A percentile compares a stretch with the other conserved stretches of the same genome.
Conservation (phyloP, 2,329 filamentous ascomycete species). For the Cordyceps pruinosa region DNA sequence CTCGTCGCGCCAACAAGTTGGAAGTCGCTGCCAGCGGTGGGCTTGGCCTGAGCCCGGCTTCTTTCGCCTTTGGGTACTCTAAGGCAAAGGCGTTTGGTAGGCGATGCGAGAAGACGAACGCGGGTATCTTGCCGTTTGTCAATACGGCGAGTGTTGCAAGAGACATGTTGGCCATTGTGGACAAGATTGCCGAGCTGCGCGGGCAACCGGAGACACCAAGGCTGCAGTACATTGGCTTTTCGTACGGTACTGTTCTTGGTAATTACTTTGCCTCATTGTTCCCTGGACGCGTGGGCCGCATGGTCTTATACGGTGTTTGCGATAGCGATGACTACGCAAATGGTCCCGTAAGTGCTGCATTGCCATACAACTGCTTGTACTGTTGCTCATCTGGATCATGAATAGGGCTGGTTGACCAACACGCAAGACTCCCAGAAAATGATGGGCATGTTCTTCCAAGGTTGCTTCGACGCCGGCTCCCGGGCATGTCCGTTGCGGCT, state of each 20-base stretch:
- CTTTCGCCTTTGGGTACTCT: constrained; percentile 21
- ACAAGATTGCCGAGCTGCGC: constrained; percentile 30
- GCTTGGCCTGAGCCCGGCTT: constrained; percentile 14
- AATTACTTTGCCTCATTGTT: constrained; percentile 31
- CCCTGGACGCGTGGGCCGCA: constrained; percentile 30
- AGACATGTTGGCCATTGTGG: constrained; percentile 38
- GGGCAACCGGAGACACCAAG: constrained; percentile 13
- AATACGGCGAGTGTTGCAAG: constrained; percentile 33
- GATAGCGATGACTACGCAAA: constrained; percentile 31
- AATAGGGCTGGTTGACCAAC: constrained; percentile 30
- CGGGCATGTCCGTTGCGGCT: constrained; percentile 24
- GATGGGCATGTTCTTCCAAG: constrained; percentile 27
- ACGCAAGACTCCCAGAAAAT: constrained; percentile 31
- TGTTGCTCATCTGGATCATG: neutral
- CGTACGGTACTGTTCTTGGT: constrained; percentile 35
- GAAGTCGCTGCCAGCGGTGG: constrained; percentile 23
- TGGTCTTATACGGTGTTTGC: constrained; percentile 35
- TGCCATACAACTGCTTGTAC: too few relatives aligned
- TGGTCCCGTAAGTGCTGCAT: constrained; percentile 20
- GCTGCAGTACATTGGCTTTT: constrained; percentile 44
- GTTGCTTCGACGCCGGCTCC: constrained; percentile 27
- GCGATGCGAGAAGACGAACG: constrained; percentile 23
- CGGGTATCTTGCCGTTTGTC: constrained; percentile 26
- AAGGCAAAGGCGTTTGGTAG: constrained; percentile 21
- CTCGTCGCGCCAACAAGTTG: constrained; percentile 25